phyloP scores from a whole-genome alignment of 2,329 filamentous ascomycete genomes.

The Penicillium polonicum region DNA sequence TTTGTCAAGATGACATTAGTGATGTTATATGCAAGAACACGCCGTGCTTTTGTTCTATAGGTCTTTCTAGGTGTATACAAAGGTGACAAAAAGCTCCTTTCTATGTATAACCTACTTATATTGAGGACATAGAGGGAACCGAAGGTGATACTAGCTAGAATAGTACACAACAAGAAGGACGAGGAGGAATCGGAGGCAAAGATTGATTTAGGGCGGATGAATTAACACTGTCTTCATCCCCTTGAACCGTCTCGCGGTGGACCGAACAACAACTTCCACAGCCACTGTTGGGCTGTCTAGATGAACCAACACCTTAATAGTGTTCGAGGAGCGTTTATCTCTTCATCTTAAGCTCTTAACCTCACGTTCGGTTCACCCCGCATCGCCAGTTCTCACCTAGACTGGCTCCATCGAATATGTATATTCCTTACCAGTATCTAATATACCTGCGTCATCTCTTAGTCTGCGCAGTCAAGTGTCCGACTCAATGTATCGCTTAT shows the following conservation, averaged over 20 bases:
- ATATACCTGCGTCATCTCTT: no score
- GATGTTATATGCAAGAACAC: background rate
- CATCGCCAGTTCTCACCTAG: background rate
- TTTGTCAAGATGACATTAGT: background rate
- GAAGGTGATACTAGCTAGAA: slow-evolving; percentile 66
- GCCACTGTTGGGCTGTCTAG: slow-evolving; percentile 5
- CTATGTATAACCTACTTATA: slow-evolving; percentile 33
- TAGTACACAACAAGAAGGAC: slow-evolving; percentile 64
- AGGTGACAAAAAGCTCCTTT: background rate
- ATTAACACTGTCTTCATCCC: no score
- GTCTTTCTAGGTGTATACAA: background rate
- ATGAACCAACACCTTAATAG: slow-evolving; percentile 5
- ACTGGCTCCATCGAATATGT: no score
- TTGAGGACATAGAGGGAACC: slow-evolving; percentile 74
- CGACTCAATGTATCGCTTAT: no score
- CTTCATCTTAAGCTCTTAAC: background rate
- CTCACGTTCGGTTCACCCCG: slow-evolving; percentile 4
- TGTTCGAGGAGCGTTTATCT: slow-evolving; percentile 1
- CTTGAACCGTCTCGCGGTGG: no score
- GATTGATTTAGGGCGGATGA: slow-evolving; percentile 63
- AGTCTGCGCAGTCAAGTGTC: no score
- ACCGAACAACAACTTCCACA: background rate
- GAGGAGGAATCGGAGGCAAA: slow-evolving; percentile 70
- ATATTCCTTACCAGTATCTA: no score
- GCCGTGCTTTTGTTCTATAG: no score